Percentiles rank a stretch among this genome's conserved stretches.
phyloP scores from a whole-genome alignment of 768 basidiomycete genomes.

The Dioszegia hungarica region DNA sequence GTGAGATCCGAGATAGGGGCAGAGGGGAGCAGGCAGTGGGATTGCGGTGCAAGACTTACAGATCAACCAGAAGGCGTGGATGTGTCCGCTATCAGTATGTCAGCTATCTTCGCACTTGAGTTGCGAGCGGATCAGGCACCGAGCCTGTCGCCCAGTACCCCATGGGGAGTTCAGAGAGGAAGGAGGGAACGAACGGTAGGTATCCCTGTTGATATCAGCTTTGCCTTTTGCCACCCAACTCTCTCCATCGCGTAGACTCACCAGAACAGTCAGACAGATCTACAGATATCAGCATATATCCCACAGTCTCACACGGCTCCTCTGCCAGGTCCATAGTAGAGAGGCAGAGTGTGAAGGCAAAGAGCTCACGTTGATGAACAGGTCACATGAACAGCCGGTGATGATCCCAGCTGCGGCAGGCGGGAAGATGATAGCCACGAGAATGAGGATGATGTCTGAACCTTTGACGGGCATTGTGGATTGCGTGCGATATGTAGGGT shows the following conservation, averaged over 20 bases:
- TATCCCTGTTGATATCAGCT: constrained; percentile 12
- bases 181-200: constrained; percentile 16
- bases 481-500: not conserved
- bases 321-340: no score
- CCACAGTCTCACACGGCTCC: no score
- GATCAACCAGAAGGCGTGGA: constrained; percentile 45
- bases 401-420: constrained; percentile 36
- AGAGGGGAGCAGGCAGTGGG: no score
- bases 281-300: not conserved
- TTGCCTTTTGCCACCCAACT: not conserved
- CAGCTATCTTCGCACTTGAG: not conserved
- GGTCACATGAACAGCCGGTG: constrained; percentile 41
- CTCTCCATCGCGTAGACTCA: not conserved
- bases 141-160: no score
- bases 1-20: no score
- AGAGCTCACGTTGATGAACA: constrained; percentile 31
- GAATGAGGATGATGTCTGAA: constrained; percentile 43
- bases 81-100: constrained; percentile 21
- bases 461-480: constrained; percentile 9
- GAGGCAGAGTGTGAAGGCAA: no score
- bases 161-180: no score
- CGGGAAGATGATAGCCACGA: constrained; percentile 48
- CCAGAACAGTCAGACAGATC: constrained; percentile 11
- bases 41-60: no score
- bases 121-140: no score